phyloP scores from a whole-genome alignment of 345 rosid species.

The Camelina neglecta region DNA sequence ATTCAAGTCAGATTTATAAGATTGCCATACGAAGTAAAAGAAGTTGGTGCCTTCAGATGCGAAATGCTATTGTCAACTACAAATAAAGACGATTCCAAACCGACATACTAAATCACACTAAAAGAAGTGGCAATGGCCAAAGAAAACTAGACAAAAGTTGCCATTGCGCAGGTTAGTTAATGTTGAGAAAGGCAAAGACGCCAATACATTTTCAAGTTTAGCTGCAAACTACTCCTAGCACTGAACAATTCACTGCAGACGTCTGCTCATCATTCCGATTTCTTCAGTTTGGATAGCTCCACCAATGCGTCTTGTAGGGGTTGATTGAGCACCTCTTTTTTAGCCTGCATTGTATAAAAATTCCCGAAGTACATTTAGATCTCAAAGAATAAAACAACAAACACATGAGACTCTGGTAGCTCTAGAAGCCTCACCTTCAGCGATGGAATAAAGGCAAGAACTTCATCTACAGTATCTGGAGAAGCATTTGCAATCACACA shows the following conservation, averaged over 20 bases:
- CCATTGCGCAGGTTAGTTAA: constrained; percentile 5
- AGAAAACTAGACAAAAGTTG: not conserved
- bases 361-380: not conserved
- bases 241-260: constrained; percentile 7
- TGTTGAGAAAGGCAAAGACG: not conserved
- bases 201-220: not conserved
- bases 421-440: constrained; percentile 62
- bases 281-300: constrained; percentile 13
- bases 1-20: not conserved
- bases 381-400: not conserved
- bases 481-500: constrained; percentile 70
- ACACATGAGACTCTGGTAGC: not conserved
- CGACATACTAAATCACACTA: not conserved
- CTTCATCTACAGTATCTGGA: constrained; percentile 83
- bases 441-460: constrained; percentile 74
- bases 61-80: not conserved
- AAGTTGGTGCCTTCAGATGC: not conserved
- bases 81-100: not conserved
- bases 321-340: constrained; percentile 9
- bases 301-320: not conserved
- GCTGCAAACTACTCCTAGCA: not conserved
- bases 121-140: not conserved
- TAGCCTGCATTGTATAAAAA: not conserved
- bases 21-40: not conserved
- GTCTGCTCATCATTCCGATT: not conserved